phyloP scores from a whole-genome alignment of 2,329 filamentous ascomycete species.

The Stagonosporopsis vannaccii region DNA sequence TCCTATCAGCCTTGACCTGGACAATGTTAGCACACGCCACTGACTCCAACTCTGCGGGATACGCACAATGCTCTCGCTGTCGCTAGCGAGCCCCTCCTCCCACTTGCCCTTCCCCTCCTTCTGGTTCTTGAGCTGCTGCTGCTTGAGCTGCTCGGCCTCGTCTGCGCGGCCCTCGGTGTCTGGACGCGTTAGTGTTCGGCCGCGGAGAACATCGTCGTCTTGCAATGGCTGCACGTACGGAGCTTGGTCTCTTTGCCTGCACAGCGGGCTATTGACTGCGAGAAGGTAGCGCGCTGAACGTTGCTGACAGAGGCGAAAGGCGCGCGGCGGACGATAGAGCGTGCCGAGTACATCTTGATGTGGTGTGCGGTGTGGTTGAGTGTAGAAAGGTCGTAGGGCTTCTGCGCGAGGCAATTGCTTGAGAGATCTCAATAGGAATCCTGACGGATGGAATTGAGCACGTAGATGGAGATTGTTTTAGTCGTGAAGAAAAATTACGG shows the following conservation, averaged over 20 bases:
- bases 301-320: slow-evolving; percentile 37
- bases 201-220: slow-evolving; percentile 1
- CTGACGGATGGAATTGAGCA: slow-evolving; percentile 8
- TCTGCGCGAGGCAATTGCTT: background rate
- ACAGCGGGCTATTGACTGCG: slow-evolving; percentile 45
- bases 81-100: slow-evolving; percentile 54
- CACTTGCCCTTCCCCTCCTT: slow-evolving; percentile 54
- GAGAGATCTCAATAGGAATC: background rate
- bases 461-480: background rate
- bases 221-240: slow-evolving; percentile 43
- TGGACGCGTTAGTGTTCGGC: slow-evolving; percentile 23
- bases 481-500: slow-evolving; percentile 1
- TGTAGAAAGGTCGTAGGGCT: background rate
- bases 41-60: background rate
- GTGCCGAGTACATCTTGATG: slow-evolving; percentile 41
- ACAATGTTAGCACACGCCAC: slow-evolving; percentile 2
- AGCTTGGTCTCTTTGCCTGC: slow-evolving; percentile 56
- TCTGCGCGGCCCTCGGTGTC: slow-evolving; percentile 45
- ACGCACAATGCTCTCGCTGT: slow-evolving; percentile 53
- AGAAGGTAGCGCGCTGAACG: slow-evolving; percentile 49
- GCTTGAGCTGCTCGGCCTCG: slow-evolving; percentile 54
- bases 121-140: slow-evolving; percentile 53
- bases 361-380: background rate
- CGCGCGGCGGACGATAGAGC: slow-evolving; percentile 41
- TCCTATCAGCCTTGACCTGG: slow-evolving; percentile 54